Percentiles rank a stretch among this genome's conserved stretches.
Conservation (phyloP, 1,284 basidiomycete species). For the Acaromyces ingoldii region DNA sequence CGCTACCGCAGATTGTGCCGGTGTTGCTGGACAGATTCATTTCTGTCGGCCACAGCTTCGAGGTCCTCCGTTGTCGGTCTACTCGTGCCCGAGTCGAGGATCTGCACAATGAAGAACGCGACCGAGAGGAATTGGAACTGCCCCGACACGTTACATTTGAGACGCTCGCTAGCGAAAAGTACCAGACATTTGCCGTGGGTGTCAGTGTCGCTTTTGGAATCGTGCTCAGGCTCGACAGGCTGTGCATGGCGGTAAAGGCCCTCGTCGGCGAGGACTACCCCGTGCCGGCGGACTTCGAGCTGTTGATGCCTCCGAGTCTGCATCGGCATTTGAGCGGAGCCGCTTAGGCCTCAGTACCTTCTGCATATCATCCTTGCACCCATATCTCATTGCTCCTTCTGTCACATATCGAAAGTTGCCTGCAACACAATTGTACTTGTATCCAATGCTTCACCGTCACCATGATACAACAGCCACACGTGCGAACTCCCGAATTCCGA, state of each 20-base stretch:
- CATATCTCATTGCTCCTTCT: too few species aligned
- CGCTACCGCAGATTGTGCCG: slow-evolving; percentile 63
- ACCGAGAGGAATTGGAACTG: slow-evolving; percentile 23
- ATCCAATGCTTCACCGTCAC: too few species aligned
- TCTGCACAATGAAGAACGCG: slow-evolving; percentile 17
- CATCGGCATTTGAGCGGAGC: too few species aligned
- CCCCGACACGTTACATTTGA: not conserved
- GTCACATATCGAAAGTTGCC: too few species aligned
- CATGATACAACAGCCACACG: too few species aligned
- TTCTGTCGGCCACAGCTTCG: slow-evolving; percentile 52
- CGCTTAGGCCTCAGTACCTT: too few species aligned
- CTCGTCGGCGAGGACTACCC: slow-evolving; percentile 70
- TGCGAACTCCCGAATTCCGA: too few species aligned
- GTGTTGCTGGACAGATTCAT: slow-evolving; percentile 10
- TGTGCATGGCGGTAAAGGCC: slow-evolving; percentile 72
- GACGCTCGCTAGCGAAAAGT: slow-evolving; percentile 5
- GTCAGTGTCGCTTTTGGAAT: slow-evolving; percentile 66
- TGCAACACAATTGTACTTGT: too few species aligned
- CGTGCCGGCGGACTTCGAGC: slow-evolving; percentile 22
- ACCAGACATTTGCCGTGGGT: slow-evolving; percentile 52
- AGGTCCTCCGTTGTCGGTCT: too few species aligned
- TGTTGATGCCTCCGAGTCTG: too few species aligned
- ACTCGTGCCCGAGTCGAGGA: slow-evolving; percentile 10
- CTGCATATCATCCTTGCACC: too few species aligned
- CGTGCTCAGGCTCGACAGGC: slow-evolving; percentile 63